These are phyloP conservation scores for Fusarium neocosmosporiellum DNA, from an alignment of 2,329 filamentous ascomycete species.

Conservation along the genomic window DNA sequence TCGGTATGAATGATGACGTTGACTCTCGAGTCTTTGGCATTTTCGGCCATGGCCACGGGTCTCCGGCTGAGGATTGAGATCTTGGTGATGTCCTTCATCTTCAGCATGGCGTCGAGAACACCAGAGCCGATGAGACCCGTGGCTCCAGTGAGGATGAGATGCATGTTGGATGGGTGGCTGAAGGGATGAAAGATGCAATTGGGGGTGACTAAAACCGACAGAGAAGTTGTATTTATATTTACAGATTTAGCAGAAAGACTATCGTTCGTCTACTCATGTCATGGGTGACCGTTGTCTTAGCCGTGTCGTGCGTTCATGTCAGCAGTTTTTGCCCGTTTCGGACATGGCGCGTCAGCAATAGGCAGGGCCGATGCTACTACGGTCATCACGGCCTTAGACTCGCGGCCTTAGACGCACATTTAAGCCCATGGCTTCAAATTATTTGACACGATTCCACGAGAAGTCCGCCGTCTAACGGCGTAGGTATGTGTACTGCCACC, in stretches of 20 bases:
- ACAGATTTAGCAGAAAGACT: too few species aligned
- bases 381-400: not conserved
- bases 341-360: not conserved
- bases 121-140: conserved; percentile 32
- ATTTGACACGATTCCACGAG: not conserved
- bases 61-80: conserved; percentile 33
- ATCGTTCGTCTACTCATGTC: not conserved
- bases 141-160: conserved; percentile 45
- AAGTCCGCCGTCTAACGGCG: not conserved
- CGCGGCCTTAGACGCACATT: not conserved
- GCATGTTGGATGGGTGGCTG: conserved; percentile 7
- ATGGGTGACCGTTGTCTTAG: too few species aligned
- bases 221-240: not conserved
- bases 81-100: conserved; percentile 30
- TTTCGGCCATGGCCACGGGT: conserved; percentile 23
- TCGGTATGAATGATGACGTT: conserved; percentile 29
- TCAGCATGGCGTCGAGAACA: conserved; percentile 35
- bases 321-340: not conserved
- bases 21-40: conserved; percentile 19
- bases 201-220: not conserved
- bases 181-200: not conserved
- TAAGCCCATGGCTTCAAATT: not conserved
- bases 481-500: not conserved
- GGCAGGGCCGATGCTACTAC: too few species aligned
- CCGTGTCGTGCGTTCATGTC: not conserved